Evolutionary conservation across 2,329 filamentous ascomycete genomes (phyloP).

Genomic region (Penicillium sp.): DNA sequence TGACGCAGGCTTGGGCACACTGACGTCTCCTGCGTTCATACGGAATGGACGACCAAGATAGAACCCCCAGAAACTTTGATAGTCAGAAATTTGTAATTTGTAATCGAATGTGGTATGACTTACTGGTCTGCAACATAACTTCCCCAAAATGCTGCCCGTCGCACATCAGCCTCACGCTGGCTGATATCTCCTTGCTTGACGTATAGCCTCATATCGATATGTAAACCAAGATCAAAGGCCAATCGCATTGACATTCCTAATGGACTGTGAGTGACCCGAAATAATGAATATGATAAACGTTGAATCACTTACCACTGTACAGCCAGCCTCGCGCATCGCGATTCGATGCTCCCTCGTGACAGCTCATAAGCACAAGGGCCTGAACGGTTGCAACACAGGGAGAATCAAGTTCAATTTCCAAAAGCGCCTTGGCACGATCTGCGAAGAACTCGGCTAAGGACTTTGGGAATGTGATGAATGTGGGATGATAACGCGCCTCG

Average conservation of each 20-base stretch:
- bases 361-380: slow-evolving; percentile 47
- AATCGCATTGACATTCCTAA: slow-evolving; percentile 49
- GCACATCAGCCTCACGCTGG: slow-evolving; percentile 40
- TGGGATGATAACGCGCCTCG: slow-evolving; percentile 45
- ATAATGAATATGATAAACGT: neutral
- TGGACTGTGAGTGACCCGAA: neutral
- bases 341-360: slow-evolving; percentile 45
- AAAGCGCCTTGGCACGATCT: slow-evolving; percentile 44
- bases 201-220: slow-evolving; percentile 43
- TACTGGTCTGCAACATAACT: slow-evolving; percentile 44
- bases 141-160: slow-evolving; percentile 45
- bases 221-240: slow-evolving; percentile 47
- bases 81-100: neutral
- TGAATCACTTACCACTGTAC: slow-evolving; percentile 41
- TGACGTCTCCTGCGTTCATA: slow-evolving; percentile 43
- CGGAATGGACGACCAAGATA: slow-evolving; percentile 46
- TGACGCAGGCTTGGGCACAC: slow-evolving; percentile 40
- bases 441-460: slow-evolving; percentile 40
- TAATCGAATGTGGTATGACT: slow-evolving; percentile 7
- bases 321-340: slow-evolving; percentile 50
- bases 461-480: slow-evolving; percentile 42
- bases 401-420: slow-evolving; percentile 50
- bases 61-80: slow-evolving; percentile 42
- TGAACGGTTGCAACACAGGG: slow-evolving; percentile 52
- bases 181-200: slow-evolving; percentile 42